Base-by-base conservation (phyloP, 352 stramenopile species). In the Phytophthora chlamydospora region DNA sequence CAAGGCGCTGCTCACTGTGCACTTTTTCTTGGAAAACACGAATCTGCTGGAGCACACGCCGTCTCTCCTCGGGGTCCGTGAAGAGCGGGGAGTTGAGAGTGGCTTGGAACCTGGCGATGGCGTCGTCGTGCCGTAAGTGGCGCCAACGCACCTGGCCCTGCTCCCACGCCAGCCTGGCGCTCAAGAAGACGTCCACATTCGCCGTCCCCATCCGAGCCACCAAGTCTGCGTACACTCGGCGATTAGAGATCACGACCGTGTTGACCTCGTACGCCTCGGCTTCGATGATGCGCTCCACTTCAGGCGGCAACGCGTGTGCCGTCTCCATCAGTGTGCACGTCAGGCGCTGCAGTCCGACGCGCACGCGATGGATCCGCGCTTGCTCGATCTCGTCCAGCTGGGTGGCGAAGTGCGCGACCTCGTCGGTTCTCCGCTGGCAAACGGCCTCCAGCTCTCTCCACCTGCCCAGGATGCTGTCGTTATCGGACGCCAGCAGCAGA, bases 201-300 rank as follows among this genome's bases (percentile, higher is more conserved):
- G 69, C 73, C 0, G 77, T 89, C 31, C 75, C 70, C 56, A 96
- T 76, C 29, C 75, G 79, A 2, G 80, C 83, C 24, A 91, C 68
- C 12, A 94, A 58, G 54, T 93, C 77, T 6, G 85, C 80, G 48
- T 96, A 93, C 36, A 83, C 68, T 41, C 75, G 73, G 8, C 85
- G 72, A 49, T 97, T 97, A 7, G 73, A 81, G 40, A 93, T 93
- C 29, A 97, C 73, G 10, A 96, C 87, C 0, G 73, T 71, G 53
- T 97, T 96, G 0, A 95, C 45, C 51, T 96, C 88, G 35, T 87
- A 75, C 12, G 80, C 79, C 59, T 94, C 83, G 17, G 51, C 61
- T 61, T 93, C 85, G 29, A 94, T 81, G 49, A 92, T 80, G 16
- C 85, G 76, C 54, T 91, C 83, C 14, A 90, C 78, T 71, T 91